Evolutionary conservation across 2,329 filamentous ascomycete genomes (phyloP).

Genomic region (Aureobasidium sp.): DNA sequence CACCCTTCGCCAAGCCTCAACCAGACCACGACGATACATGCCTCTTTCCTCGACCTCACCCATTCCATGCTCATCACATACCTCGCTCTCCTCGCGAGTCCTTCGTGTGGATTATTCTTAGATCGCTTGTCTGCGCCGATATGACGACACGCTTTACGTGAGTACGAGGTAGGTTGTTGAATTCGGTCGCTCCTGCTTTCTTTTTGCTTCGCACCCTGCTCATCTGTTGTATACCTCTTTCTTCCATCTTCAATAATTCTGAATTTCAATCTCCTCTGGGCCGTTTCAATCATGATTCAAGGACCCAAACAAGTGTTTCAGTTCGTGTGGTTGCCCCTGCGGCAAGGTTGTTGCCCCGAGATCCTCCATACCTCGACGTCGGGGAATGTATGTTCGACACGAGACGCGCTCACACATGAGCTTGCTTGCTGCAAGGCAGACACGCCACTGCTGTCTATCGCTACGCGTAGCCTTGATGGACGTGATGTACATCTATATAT

Average conservation of each 20-base stretch:
- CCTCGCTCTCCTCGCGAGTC: neutral
- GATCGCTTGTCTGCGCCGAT: too few species aligned
- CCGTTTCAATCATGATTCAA: constrained; percentile 1
- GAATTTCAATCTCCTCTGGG: neutral
- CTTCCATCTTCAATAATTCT: neutral
- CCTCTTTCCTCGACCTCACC: neutral
- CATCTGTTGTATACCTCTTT: neutral
- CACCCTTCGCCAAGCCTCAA: constrained; percentile 1
- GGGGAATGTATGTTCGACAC: constrained; percentile 23
- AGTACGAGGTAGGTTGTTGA: too few species aligned
- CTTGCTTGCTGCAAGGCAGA: constrained; percentile 27
- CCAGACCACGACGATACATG: constrained; percentile 5
- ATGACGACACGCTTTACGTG: too few species aligned
- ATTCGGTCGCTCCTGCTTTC: too few species aligned
- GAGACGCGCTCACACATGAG: constrained; percentile 13
- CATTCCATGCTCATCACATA: constrained; percentile 22
- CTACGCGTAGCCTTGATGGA: neutral
- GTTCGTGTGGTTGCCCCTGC: constrained; percentile 15
- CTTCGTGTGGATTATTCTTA: neutral
- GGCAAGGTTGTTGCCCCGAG: constrained; percentile 28
- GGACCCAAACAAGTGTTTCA: neutral
- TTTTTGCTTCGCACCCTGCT: too few species aligned
- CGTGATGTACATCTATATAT: neutral
- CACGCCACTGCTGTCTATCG: constrained; percentile 11
- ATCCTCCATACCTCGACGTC: constrained; percentile 25